Evolutionary conservation across 2,329 filamentous ascomycete species (phyloP), one percentile per base, ranked within the genome.

Genomic region (Penicillium sp.): DNA sequence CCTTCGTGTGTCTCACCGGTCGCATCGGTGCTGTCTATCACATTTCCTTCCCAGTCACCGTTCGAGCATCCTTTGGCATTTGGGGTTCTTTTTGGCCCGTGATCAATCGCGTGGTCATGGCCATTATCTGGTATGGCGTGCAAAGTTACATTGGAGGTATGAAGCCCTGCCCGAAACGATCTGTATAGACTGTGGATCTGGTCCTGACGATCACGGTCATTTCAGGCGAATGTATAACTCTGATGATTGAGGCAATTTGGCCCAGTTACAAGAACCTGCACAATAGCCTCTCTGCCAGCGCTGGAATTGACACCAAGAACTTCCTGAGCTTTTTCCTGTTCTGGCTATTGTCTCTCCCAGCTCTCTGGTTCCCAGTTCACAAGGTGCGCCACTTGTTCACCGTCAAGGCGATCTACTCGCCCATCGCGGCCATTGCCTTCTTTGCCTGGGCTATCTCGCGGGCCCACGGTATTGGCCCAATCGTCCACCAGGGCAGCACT

Each of bases 221-320:
- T 20, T 31, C 52, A 79, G 90, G 90, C 28, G 81, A 89, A 59
- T 96, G 92, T 67, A 88, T 96, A 4, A 92, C 92, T 63, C 79
- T 96, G 59, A 96, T 96, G 91, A 94, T 96, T 63, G 84, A 88
- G 49, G 81, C 90, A 4, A 94, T 96, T 71, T 96, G 91, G 91
- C 76, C 79, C 25, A 79, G 76, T 31, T 85, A 83, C 72, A 73
- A 83, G 4, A 83, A 81, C 1, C 83, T 92, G 62, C 86, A 83
- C 11, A 92, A 94, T 69, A 83, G 83, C 7, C 90, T 95, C 59
- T 78, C 86, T 1, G 72, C 72, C 1, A 79, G 78, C 55, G 88
- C 88, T 0, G 90, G 90, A 3, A 92, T 91, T 1, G 87, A 83
- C 20, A 96, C 91, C 0, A 85, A 87, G 42, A 85, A 89, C 65